Base-by-base conservation (phyloP, 345 rosid genomes). In the Lumnitzera racemosa region DNA sequence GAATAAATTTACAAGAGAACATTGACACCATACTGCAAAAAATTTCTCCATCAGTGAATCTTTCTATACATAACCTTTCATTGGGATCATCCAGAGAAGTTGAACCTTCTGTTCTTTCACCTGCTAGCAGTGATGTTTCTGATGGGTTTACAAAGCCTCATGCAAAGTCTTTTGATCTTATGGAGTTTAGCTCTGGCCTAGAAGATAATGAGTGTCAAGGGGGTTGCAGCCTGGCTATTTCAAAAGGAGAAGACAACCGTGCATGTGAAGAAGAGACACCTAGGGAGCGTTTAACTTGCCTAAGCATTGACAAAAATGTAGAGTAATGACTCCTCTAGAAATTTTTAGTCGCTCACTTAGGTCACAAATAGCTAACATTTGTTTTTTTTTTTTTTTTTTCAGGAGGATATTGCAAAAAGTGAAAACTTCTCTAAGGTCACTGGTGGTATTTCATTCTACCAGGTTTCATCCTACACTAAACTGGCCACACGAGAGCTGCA, bases 401-500 rank as follows among this genome's bases (percentile, higher is more conserved):
- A 69, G 80, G 61, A 47, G 36, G 49, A 53, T 24, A 49, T 12
- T 13, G 69, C 51, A 62, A 53, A 24, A 27, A 54, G 41, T 47
- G 47, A 9, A n/a, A 56, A 69, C 53, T 43, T 58, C 58, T 63
- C 64, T 23, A 69, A 59, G 50, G 67, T 63, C 16, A 43, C 41
- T 53, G 65, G 52, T 36, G 71, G 64, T 24, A 59, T 62, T 65
- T 67, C 70, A 2, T 12, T 24, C 27, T 56, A 57, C 29, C 51
- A 55, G 61, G 23, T 49, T 56, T 49, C 62, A 7, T 68, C 58
- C 51, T 60, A 27, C 53, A 46, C 68, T 10, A 56, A 55, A 49
- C 68, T 58, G 43, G 61, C 63, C 46, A 24, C 73, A 56, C 15
- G 46, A 58, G 68, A 70, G 60, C 59, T 77, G 62, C 78, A 77